phyloP scores from a whole-genome alignment of 805 yeast genomes.

The Candida oleophila region DNA sequence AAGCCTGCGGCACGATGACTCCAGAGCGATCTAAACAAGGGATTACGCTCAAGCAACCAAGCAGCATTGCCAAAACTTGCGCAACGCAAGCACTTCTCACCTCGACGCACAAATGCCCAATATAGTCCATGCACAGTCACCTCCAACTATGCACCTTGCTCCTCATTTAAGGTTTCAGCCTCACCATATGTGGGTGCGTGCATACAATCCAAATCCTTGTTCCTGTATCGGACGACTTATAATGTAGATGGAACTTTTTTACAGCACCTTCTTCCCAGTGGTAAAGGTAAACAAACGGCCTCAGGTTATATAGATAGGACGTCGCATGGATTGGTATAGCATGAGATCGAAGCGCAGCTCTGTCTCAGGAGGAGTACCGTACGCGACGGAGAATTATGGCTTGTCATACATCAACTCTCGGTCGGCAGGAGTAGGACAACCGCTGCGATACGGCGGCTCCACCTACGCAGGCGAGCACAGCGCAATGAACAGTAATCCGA shows the following conservation, averaged over 20 bases:
- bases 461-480: neutral
- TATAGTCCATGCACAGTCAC: neutral
- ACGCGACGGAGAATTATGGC: slow-evolving; percentile 4
- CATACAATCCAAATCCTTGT: neutral
- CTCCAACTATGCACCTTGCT: neutral
- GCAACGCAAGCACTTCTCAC: neutral
- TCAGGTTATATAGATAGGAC: too few relatives aligned
- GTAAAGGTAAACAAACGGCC: too few relatives aligned
- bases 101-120: neutral
- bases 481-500: neutral
- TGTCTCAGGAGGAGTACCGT: slow-evolving; percentile 10
- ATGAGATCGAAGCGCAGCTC: slow-evolving; percentile 9
- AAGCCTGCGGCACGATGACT: neutral
- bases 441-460: neutral
- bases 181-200: neutral
- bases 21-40: too few relatives aligned
- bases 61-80: too few relatives aligned
- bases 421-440: neutral
- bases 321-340: slow-evolving; percentile 12
- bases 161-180: neutral
- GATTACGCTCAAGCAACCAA: too few relatives aligned
- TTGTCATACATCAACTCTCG: neutral
- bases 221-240: neutral
- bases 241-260: too few relatives aligned
- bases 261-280: too few relatives aligned